Base-by-base conservation (phyloP, 805 yeast genomes). In the Schizosaccharomyces cryophilus region DNA sequence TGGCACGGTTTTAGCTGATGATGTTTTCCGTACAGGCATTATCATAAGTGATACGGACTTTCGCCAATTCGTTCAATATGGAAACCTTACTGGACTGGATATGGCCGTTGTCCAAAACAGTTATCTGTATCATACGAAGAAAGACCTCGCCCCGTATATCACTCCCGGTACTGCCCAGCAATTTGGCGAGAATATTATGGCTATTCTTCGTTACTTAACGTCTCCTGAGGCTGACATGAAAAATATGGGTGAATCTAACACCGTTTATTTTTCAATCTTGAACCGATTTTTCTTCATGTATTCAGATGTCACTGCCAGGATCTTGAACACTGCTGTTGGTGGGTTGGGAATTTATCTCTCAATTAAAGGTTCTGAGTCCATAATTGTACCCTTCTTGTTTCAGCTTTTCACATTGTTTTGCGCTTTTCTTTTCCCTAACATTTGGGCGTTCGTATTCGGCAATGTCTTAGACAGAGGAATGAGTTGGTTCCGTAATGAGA, bases 91-190 rank as follows among this genome's bases (percentile, higher is more conserved):
- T 17, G 60, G 60, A 5, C 19, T 56, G 9, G 60, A 56, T 40
- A 56, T 56, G 60, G 60, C 60, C 15, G 60, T 56, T 17, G 60
- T 56, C 17, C 21, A 35, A 21, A 35, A 56, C 60, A 56, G 60
- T 6, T 56, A 56, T 19, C 30, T 56, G 15, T 56, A 56, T 47
- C 60, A 56, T 30, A 56, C 60, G n/a, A 40, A 24, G 47, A 24
- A 29, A 9, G 60, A 56, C 17, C 6, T 9, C 3, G 21, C 30
- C 13, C 21, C 26, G 7, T 29, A 56, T 30, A 40, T 56, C 17
- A 19, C 13, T 19, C 60, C 60, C 15, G 60, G 60, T 56, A 56
- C 60, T 38, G 29, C 60, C 17, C 60, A 56, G 19, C 42, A 56
- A 3, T 56, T 56, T 35, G 60, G 60, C 7, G 60, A 5, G 21